Conservation (phyloP, 176 grass and related monocot species). For the Thinopyrum elongatum region DNA sequence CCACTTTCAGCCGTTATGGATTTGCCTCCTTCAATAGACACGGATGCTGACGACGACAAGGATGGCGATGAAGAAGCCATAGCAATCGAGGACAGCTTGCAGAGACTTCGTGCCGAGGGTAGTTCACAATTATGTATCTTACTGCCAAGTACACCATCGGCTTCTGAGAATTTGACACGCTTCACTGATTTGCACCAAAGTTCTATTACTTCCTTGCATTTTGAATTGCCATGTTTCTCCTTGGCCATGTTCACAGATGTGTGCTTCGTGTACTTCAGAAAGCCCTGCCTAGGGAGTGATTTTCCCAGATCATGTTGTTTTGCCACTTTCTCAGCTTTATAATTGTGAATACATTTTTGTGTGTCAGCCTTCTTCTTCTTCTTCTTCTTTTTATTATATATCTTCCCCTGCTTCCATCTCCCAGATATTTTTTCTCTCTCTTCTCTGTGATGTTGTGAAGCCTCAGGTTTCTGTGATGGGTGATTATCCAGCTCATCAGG, state of each 20-base stretch:
- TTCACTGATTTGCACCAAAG: conserved; percentile 37
- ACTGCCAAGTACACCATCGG: conserved; percentile 3
- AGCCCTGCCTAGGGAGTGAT: conserved; percentile 40
- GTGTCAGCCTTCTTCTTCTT: conserved; percentile 1
- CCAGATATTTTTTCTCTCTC: conserved; percentile 1
- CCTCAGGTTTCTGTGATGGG: conserved; percentile 29
- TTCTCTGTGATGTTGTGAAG: conserved; percentile 10
- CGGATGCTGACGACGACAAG: conserved; percentile 39
- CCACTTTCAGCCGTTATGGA: conserved; percentile 21
- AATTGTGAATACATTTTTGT: conserved; percentile 6
- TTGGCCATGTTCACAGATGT: conserved; percentile 41
- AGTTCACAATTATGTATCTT: not conserved
- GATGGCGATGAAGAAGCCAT: conserved; percentile 39
- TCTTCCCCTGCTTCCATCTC: conserved; percentile 26
- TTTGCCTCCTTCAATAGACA: conserved; percentile 34
- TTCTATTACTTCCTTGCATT: conserved; percentile 39
- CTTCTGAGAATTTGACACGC: conserved; percentile 42
- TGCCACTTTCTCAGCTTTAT: conserved; percentile 18
- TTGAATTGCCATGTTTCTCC: conserved; percentile 22
- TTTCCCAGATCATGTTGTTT: conserved; percentile 26
- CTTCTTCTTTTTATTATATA: conserved; percentile 23
- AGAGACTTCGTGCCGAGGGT: conserved; percentile 16
- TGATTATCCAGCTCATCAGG: conserved; percentile 21
- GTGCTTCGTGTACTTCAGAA: conserved; percentile 45
- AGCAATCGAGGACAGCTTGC: conserved; percentile 36